phyloP scores from a whole-genome alignment of 2,329 filamentous ascomycete genomes.

The Cladosporium sp. region DNA sequence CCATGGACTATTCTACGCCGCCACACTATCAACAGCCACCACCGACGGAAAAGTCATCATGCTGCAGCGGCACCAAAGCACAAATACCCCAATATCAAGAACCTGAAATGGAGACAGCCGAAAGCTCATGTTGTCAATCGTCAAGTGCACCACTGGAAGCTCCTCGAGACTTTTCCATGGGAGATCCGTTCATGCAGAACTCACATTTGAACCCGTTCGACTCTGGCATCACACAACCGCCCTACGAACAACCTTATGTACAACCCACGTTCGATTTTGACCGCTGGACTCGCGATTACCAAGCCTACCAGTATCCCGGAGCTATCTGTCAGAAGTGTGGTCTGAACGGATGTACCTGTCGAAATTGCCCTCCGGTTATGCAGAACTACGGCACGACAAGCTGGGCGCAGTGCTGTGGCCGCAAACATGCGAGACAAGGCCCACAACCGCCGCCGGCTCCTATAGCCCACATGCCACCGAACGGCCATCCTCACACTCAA shows the following conservation, averaged over 20 bases:
- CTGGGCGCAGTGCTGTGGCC: slow-evolving; percentile 32
- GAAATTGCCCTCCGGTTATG: slow-evolving; percentile 30
- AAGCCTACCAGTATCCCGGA: slow-evolving; percentile 28
- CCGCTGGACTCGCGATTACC: slow-evolving; percentile 25
- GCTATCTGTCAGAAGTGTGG: slow-evolving; percentile 33
- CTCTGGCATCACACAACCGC: neutral
- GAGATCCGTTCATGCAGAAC: slow-evolving; percentile 35
- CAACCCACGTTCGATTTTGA: slow-evolving; percentile 24
- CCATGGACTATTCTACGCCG: slow-evolving; percentile 19
- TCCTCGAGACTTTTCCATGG: slow-evolving; percentile 12
- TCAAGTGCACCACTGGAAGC: slow-evolving; percentile 13
- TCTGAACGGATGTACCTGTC: slow-evolving; percentile 30
- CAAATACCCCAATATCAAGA: slow-evolving; percentile 3
- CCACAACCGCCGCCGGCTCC: slow-evolving; percentile 16
- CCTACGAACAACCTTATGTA: slow-evolving; percentile 8
- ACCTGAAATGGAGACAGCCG: slow-evolving; percentile 8
- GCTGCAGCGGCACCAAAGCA: neutral
- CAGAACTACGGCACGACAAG: slow-evolving; percentile 27
- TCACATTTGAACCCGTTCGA: slow-evolving; percentile 17
- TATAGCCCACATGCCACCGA: neutral
- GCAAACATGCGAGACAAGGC: slow-evolving; percentile 28
- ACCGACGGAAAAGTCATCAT: slow-evolving; percentile 10
- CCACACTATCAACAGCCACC: slow-evolving; percentile 16
- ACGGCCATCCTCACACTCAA: neutral
- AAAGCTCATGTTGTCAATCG: slow-evolving; percentile 26